A percentile compares a stretch with the other conserved stretches of the same genome.
Evolutionary conservation across 306 rosid species (phyloP).

Genomic region (Heteromeles arbutifolia): DNA sequence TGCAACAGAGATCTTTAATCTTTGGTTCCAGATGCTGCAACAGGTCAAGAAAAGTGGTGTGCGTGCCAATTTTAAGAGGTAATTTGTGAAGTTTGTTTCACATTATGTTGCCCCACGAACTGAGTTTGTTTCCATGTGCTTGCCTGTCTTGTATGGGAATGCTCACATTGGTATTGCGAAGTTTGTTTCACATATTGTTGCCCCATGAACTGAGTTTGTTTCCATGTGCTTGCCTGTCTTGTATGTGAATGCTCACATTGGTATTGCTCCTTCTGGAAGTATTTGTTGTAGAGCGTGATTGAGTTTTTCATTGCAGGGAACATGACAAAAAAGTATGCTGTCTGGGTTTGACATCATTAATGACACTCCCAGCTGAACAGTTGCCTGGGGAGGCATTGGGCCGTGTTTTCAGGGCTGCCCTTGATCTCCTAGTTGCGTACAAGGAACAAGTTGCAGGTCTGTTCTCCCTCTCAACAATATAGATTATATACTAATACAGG

Average conservation of each 20-base stretch:
- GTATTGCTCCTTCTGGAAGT: background rate
- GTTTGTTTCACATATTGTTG: background rate
- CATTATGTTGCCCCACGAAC: background rate
- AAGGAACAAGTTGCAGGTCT: conserved; percentile 94
- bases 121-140: background rate
- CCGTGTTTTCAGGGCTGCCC: conserved; percentile 80
- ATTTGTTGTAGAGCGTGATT: conserved; percentile 6
- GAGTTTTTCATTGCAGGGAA: conserved; percentile 51
- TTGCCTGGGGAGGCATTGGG: conserved; percentile 81
- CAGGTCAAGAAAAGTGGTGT: conserved; percentile 77
- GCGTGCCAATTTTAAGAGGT: conserved; percentile 77
- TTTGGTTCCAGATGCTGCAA: conserved; percentile 87
- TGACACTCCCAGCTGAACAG: conserved; percentile 70
- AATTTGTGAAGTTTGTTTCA: background rate
- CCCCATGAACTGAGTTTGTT: background rate
- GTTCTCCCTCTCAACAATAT: background rate
- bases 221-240: background rate
- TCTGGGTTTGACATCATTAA: conserved; percentile 79
- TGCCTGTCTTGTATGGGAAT: background rate
- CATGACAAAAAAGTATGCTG: conserved; percentile 93
- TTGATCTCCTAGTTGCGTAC: conserved; percentile 82
- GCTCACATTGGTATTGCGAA: background rate
- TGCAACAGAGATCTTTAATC: conserved; percentile 74
- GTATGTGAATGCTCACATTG: background rate
- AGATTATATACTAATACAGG: background rate